These are phyloP conservation scores for Ophiostoma ips DNA, from an alignment of 2,329 filamentous ascomycete species.

Conservation along the genomic window DNA sequence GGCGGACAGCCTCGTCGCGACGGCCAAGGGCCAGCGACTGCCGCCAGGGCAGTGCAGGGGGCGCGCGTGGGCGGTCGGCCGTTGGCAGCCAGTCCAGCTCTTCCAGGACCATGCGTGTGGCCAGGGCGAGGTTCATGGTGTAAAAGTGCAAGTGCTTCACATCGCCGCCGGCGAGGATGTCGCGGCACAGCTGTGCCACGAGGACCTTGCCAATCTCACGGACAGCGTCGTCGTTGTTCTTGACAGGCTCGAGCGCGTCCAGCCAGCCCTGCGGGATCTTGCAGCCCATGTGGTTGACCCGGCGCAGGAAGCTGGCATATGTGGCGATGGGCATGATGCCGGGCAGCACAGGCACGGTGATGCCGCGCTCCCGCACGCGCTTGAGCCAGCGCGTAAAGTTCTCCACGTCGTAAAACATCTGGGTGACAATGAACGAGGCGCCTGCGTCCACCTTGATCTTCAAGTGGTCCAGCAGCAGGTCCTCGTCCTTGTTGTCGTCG, in stretches of 20 bases:
- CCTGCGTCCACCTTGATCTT: conserved; percentile 97
- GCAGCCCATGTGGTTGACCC: conserved; percentile 84
- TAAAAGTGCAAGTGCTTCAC: conserved; percentile 93
- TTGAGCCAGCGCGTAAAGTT: conserved; percentile 86
- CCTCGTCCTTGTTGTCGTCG: conserved; percentile 82
- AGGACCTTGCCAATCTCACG: conserved; percentile 78
- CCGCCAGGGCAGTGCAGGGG: conserved; percentile 90
- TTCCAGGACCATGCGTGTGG: conserved; percentile 86
- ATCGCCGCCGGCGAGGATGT: conserved; percentile 59
- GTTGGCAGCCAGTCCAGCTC: conserved; percentile 74
- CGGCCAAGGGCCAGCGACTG: conserved; percentile 82
- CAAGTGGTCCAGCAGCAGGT: conserved; percentile 73
- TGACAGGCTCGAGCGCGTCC: conserved; percentile 72
- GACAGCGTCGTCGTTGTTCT: conserved; percentile 91
- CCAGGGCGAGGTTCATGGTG: conserved; percentile 96
- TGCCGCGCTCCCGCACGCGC: conserved; percentile 73
- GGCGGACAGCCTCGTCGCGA: conserved; percentile 86
- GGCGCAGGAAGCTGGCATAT: conserved; percentile 79
- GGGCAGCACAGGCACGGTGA: conserved; percentile 56
- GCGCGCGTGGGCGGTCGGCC: conserved; percentile 53
- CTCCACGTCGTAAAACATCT: conserved; percentile 99
- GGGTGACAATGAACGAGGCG: conserved; percentile 85
- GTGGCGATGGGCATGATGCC: conserved; percentile 95
- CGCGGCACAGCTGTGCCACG: conserved; percentile 79
- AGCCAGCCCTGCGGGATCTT: conserved; percentile 71